phyloP scores from a whole-genome alignment of 441 rosid genomes.

The Brassica balearica region DNA sequence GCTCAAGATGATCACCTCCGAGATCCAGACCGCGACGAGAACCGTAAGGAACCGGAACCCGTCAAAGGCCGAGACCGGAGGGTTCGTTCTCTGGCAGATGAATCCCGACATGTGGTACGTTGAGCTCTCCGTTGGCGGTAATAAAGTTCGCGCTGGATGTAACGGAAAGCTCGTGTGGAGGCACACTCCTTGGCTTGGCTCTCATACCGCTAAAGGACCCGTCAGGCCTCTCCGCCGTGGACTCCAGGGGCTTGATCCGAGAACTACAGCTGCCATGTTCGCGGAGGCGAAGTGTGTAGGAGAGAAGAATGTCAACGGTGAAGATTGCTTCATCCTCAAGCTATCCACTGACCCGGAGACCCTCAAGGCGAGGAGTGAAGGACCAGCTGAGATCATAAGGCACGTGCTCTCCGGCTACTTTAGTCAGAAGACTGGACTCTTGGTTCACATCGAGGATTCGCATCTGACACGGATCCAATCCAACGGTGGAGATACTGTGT shows the following conservation, averaged over 20 bases:
- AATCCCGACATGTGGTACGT: constrained; percentile 97
- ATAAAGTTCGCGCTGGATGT: constrained; percentile 92
- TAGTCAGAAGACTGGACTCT: constrained; percentile 94
- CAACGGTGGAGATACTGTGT: constrained; percentile 81
- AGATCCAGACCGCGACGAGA: constrained; percentile 72
- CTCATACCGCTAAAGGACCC: constrained; percentile 94
- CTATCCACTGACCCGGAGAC: constrained; percentile 76
- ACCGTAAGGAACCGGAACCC: constrained; percentile 70
- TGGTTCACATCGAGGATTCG: constrained; percentile 84
- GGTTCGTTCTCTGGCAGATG: constrained; percentile 98
- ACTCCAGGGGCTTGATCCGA: constrained; percentile 95
- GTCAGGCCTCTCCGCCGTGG: constrained; percentile 94
- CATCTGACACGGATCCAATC: constrained; percentile 87
- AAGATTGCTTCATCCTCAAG: constrained; percentile 91
- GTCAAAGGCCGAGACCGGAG: constrained; percentile 68
- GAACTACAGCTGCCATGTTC: constrained; percentile 79
- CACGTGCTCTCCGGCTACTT: constrained; percentile 89
- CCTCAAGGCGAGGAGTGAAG: constrained; percentile 80
- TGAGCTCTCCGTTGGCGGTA: constrained; percentile 81
- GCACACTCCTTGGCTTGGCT: constrained; percentile 95
- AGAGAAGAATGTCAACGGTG: constrained; percentile 77
- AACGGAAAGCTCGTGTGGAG: constrained; percentile 95
- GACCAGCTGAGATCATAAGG: constrained; percentile 87
- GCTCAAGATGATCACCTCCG: constrained; percentile 75
- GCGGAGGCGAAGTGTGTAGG: constrained; percentile 86